phyloP scores from a whole-genome alignment of 441 rosid species.

The Isatis lusitanica region DNA sequence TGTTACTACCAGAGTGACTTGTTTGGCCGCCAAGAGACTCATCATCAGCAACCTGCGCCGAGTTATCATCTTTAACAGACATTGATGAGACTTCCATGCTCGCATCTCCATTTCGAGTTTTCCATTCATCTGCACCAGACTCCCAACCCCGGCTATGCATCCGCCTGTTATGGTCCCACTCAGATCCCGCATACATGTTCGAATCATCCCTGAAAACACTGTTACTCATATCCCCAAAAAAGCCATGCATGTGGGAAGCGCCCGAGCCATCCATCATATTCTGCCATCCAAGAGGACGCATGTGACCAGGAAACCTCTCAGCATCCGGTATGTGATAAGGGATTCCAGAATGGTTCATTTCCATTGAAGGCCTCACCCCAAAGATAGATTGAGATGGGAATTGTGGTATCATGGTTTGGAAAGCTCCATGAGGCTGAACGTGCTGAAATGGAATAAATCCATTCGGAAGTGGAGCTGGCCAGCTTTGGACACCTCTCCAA shows the following conservation, averaged over 20 bases:
- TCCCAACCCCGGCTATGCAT: slow-evolving; percentile 83
- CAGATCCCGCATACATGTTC: slow-evolving; percentile 66
- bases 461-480: slow-evolving; percentile 81
- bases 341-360: slow-evolving; percentile 73
- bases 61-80: slow-evolving; percentile 61
- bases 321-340: slow-evolving; percentile 81
- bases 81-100: slow-evolving; percentile 55
- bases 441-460: slow-evolving; percentile 91
- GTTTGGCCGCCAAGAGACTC: slow-evolving; percentile 52
- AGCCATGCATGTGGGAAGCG: slow-evolving; percentile 78
- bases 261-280: slow-evolving; percentile 82
- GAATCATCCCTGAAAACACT: slow-evolving; percentile 85
- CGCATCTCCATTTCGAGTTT: slow-evolving; percentile 72
- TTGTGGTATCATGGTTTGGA: slow-evolving; percentile 76
- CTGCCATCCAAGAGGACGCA: slow-evolving; percentile 98
- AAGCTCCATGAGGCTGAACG: slow-evolving; percentile 86
- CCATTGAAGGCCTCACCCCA: slow-evolving; percentile 85
- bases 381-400: slow-evolving; percentile 79
- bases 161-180: slow-evolving; percentile 87
- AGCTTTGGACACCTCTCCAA: slow-evolving; percentile 91
- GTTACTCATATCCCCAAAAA: slow-evolving; percentile 75
- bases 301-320: slow-evolving; percentile 80
- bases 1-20: slow-evolving; percentile 44
- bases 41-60: slow-evolving; percentile 51
- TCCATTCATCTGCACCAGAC: slow-evolving; percentile 70